Evolutionary conservation across 2,329 filamentous ascomycete species (phyloP).

Genomic region (Sphaerostilbella broomeana): DNA sequence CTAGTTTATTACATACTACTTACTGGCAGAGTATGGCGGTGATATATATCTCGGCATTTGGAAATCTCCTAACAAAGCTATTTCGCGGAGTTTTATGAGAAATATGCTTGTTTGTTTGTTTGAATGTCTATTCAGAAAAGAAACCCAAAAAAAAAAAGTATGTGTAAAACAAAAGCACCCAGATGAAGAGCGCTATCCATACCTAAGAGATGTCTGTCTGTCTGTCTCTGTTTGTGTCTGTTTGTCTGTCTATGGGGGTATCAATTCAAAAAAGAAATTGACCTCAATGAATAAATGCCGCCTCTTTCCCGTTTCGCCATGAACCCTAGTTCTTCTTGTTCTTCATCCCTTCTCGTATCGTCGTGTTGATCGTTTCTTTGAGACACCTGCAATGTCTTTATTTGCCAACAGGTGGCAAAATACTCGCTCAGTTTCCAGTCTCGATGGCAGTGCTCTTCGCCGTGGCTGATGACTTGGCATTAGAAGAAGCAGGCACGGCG

Average conservation of each 20-base stretch:
- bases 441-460: constrained; percentile 28
- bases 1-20: too few species aligned
- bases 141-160: background rate
- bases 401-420: background rate
- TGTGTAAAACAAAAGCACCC: background rate
- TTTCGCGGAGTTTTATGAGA: too few species aligned
- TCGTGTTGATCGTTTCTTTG: background rate
- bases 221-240: background rate
- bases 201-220: background rate
- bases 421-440: background rate
- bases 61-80: too few species aligned
- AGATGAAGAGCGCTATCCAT: background rate
- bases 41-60: too few species aligned
- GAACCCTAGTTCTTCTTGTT: background rate
- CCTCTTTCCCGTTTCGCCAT: constrained; percentile 6
- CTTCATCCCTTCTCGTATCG: background rate
- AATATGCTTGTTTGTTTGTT: too few species aligned
- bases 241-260: constrained; percentile 11
- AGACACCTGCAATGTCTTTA: background rate
- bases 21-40: too few species aligned
- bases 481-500: constrained; percentile 22
- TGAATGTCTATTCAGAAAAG: too few species aligned
- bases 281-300: constrained; percentile 1
- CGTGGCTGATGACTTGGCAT: constrained; percentile 16
- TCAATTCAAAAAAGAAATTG: constrained; percentile 12